Base-by-base conservation (phyloP, 768 basidiomycete species). In the Hericium coralloides region DNA sequence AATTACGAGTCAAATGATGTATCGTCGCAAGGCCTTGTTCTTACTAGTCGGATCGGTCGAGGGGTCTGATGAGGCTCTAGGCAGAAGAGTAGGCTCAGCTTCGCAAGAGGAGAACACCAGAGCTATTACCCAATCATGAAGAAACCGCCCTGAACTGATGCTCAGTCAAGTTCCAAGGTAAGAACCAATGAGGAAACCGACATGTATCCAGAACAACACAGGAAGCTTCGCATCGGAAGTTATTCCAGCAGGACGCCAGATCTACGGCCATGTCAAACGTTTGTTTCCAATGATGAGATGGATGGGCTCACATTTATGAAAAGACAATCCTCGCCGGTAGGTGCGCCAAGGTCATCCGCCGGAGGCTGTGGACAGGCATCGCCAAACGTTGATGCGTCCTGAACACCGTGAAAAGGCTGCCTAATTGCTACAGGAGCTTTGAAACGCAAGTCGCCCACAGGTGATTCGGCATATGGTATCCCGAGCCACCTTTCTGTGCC, bases 281-380 rank as follows among this genome's bases (percentile, higher is more conserved):
- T 26, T 31, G 7, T 1, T 31, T 31, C 2, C 7, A 31, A 9
- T 31, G 15, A 8, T 18, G 39, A 25, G 45, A 51, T n/a, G 10
- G 18, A 3, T 10, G n/a, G 23, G 52, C 72, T 14, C 49, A 76
- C 83, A 60, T 84, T 83, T 47, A 84, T 66, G 48, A 68, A 72
- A 14, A 84, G 64, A 58, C 83, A 84, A 56, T 82, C 76, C 63
- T 84, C 82, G 8, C 69, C 70, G 8, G 76, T 69, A 2, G 74
- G 69, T 12, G 77, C 80, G 12, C 76, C 76, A 0, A 79, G 65
- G 20, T 49, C 61, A 2, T 59, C 20, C 4, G 55, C 59, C 7
- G 72, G 65, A 12, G 73, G 73, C 56, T 82, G 83, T 18, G 79
- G 80, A 63, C 82, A 85, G 1, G 79, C 80, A 58, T 79, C 72